Conservation (phyloP, 257 asterid species). For the Ehretia macrophylla region DNA sequence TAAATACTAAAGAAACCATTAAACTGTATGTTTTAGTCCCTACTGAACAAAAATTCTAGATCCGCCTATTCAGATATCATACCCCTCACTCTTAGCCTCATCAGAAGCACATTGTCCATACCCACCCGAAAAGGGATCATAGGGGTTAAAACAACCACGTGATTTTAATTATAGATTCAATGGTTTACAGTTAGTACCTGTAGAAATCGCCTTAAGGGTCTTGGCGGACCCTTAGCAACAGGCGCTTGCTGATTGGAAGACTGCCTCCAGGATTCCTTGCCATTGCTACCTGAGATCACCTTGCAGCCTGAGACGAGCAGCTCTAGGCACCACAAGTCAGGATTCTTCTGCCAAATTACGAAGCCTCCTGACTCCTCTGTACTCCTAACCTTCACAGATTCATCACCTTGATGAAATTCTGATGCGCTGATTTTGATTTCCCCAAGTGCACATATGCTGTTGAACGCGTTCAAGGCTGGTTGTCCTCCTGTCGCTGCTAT, state of each 20-base stretch:
- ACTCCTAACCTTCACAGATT: conserved; percentile 54
- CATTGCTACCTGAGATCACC: conserved; percentile 88
- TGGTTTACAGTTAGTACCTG: conserved; percentile 42
- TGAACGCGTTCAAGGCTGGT: conserved; percentile 56
- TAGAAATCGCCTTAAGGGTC: conserved; percentile 71
- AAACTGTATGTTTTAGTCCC: too few species aligned
- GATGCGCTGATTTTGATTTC: conserved; percentile 70
- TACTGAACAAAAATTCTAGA: too few species aligned
- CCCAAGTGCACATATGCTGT: conserved; percentile 82
- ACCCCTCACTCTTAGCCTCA: too few species aligned
- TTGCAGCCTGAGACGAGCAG: conserved; percentile 74
- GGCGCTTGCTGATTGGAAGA: conserved; percentile 89
- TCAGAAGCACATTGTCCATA: too few species aligned
- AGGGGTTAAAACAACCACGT: not conserved
- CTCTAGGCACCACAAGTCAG: conserved; percentile 78
- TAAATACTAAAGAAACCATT: too few species aligned
- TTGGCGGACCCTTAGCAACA: conserved; percentile 61
- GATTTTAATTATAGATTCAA: not conserved
- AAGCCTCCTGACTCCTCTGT: conserved; percentile 80
- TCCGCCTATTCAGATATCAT: too few species aligned
- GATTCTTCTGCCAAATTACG: conserved; percentile 90
- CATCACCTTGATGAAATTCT: conserved; percentile 85
- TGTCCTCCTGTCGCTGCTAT: conserved; percentile 91
- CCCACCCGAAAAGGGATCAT: too few species aligned
- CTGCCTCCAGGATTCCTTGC: conserved; percentile 68